phyloP scores from a whole-genome alignment of 1,284 basidiomycete genomes.

The Ustilago lituana region DNA sequence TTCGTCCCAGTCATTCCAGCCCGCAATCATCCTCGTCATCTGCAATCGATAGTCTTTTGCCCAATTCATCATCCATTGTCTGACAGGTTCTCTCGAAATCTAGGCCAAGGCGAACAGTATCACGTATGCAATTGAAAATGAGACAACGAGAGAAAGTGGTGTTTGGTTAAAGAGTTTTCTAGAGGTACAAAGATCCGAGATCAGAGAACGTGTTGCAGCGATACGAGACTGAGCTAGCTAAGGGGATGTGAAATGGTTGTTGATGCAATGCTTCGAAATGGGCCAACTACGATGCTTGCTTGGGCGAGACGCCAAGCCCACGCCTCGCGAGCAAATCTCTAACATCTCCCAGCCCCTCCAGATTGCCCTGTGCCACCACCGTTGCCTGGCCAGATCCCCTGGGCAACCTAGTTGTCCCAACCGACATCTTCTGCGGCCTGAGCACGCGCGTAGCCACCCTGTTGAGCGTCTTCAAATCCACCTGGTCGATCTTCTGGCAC shows the following conservation, averaged over 20 bases:
- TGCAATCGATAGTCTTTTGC: too few species aligned
- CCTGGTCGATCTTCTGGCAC: slow-evolving; percentile 85
- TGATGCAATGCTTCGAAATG: too few species aligned
- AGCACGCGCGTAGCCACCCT: slow-evolving; percentile 80
- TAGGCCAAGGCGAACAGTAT: not conserved
- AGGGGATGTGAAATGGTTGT: too few species aligned
- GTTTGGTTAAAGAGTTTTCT: not conserved
- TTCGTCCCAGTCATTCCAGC: too few species aligned
- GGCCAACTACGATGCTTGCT: slow-evolving; percentile 7
- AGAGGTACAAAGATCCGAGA: slow-evolving; percentile 1
- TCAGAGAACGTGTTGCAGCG: not conserved
- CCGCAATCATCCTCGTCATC: too few species aligned
- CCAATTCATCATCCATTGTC: too few species aligned
- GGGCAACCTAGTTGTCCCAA: slow-evolving; percentile 9
- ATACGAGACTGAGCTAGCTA: not conserved
- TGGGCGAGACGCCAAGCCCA: slow-evolving; percentile 53
- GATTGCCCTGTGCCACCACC: slow-evolving; percentile 60
- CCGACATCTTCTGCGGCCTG: slow-evolving; percentile 59
- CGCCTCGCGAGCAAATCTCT: slow-evolving; percentile 52
- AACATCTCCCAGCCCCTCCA: slow-evolving; percentile 59
- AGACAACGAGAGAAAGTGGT: slow-evolving; percentile 9
- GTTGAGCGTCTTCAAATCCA: slow-evolving; percentile 77
- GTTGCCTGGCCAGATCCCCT: slow-evolving; percentile 55
- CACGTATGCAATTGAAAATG: slow-evolving; percentile 4
- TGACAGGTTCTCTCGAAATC: too few species aligned